Conservation (phyloP, 2,329 filamentous ascomycete species). For the Ophiostoma populinum region DNA sequence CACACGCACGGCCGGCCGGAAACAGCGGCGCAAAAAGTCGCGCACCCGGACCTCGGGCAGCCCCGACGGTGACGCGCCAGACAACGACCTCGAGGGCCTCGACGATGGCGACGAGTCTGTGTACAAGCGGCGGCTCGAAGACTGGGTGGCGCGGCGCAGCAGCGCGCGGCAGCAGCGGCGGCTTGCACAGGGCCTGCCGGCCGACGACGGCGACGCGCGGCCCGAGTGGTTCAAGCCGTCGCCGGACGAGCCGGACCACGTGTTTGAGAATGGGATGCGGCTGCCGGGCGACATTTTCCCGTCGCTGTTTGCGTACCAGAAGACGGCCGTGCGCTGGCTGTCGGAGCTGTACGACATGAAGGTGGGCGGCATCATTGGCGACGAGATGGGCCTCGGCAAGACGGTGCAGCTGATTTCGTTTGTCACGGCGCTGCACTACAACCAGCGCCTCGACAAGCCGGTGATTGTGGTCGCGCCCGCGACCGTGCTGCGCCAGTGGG, state of each 20-base stretch:
- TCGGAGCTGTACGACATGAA: constrained; percentile 79
- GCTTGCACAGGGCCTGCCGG: constrained; percentile 18
- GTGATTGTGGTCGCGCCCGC: constrained; percentile 86
- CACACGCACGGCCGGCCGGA: constrained; percentile 1
- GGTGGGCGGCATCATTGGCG: constrained; percentile 86
- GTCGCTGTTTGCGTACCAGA: constrained; percentile 89
- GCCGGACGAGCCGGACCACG: constrained; percentile 61
- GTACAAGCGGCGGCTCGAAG: constrained; percentile 57
- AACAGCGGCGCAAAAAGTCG: constrained; percentile 19
- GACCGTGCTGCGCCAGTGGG: constrained; percentile 93
- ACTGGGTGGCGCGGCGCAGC: constrained; percentile 47
- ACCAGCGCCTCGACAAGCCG: constrained; percentile 65
- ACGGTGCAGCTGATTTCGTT: constrained; percentile 61
- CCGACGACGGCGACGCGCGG: constrained; percentile 25
- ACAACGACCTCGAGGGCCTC: constrained; percentile 36
- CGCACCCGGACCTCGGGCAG: neutral
- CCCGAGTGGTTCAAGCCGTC: constrained; percentile 71
- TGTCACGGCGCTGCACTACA: constrained; percentile 81
- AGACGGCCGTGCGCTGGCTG: constrained; percentile 91
- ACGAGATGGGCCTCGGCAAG: constrained; percentile 98
- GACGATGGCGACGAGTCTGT: constrained; percentile 81
- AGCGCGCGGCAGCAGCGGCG: constrained; percentile 21
- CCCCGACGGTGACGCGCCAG: constrained; percentile 14
- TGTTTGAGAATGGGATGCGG: constrained; percentile 57
- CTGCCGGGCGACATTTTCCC: constrained; percentile 88